phyloP scores from a whole-genome alignment of 75 land plant species.

The Sequoiadendron giganteum region DNA sequence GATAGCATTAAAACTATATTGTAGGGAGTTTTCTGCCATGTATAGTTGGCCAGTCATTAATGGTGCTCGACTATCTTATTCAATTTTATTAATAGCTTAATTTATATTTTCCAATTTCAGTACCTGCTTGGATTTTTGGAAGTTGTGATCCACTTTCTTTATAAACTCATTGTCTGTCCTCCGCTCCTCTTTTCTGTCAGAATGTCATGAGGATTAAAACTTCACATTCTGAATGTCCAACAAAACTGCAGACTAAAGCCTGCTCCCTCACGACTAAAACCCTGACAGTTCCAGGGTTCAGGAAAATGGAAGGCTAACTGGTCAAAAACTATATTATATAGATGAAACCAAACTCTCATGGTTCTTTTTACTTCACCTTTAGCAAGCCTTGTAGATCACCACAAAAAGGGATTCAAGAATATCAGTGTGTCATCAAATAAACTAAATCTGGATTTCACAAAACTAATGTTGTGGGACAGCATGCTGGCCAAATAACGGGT shows the following conservation, averaged over 20 bases:
- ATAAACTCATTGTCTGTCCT: too few relatives aligned
- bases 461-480: too few relatives aligned
- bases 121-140: neutral
- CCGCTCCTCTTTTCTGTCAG: neutral
- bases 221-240: neutral
- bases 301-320: neutral
- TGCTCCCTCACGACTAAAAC: neutral
- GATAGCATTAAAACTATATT: too few relatives aligned
- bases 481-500: too few relatives aligned
- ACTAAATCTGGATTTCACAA: too few relatives aligned
- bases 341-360: neutral
- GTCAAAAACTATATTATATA: neutral
- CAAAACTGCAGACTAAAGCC: neutral
- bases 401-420: too few relatives aligned
- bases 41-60: neutral
- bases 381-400: too few relatives aligned
- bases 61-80: neutral
- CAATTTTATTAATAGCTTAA: neutral
- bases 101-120: neutral
- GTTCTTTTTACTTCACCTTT: too few relatives aligned
- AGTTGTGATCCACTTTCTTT: neutral
- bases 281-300: neutral
- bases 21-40: neutral
- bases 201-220: neutral
- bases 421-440: too few relatives aligned